Conservation (phyloP, 805 yeast species). For the Schwanniomyces vanrijiae region DNA sequence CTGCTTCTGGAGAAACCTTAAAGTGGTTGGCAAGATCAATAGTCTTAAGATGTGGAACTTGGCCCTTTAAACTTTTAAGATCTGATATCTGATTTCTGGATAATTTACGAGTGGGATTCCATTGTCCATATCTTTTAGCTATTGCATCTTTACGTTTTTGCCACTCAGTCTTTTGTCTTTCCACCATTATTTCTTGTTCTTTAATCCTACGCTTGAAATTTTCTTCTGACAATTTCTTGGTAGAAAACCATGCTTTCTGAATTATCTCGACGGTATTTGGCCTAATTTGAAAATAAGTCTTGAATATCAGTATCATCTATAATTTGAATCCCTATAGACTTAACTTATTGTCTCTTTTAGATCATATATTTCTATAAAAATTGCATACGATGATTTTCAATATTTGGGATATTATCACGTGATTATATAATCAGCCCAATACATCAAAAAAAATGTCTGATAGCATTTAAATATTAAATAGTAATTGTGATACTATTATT, state of each 20-base stretch:
- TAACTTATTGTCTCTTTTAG: not conserved
- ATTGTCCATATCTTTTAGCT: constrained; percentile 58
- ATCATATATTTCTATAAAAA: not conserved
- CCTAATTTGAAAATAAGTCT: not conserved
- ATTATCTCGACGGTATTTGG: not conserved
- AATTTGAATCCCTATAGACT: not conserved
- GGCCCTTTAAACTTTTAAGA: constrained; percentile 53
- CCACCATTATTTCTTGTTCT: constrained; percentile 41
- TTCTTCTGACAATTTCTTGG: constrained; percentile 5
- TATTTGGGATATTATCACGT: not conserved
- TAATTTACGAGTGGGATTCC: constrained; percentile 69
- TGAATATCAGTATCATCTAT: not conserved
- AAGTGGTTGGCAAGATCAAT: constrained; percentile 62
- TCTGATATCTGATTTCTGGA: constrained; percentile 70
- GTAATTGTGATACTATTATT: not conserved
- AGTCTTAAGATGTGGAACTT: constrained; percentile 61
- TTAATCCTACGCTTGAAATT: constrained; percentile 14
- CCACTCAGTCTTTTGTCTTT: constrained; percentile 52
- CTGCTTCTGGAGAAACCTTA: constrained; percentile 76
- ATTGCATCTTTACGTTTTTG: constrained; percentile 64
- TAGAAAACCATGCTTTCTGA: not conserved
- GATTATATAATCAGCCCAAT: not conserved
- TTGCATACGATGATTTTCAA: not conserved
- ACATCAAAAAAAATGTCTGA: not conserved
- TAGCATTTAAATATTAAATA: not conserved